Evolutionary conservation across 805 yeast species (phyloP), one percentile per base, ranked within the genome.

Genomic region (Barnettozyma sp.): DNA sequence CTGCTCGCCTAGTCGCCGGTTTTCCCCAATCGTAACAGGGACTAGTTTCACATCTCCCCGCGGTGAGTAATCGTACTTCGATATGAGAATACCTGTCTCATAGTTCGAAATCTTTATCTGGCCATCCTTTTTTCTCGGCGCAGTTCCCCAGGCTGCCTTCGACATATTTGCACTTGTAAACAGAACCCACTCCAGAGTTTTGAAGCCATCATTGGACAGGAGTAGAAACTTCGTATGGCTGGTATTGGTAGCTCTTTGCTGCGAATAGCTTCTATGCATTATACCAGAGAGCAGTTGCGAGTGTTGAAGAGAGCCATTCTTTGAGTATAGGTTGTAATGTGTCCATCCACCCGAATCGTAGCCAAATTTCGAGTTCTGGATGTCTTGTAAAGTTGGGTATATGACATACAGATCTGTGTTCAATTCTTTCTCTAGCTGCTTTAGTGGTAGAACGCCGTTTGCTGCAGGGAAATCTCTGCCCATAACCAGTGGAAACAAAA

Each of bases 131-230:
- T 35, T 35, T 8, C 12, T 56, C 36, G 26, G 52, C 46, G 12
- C 62, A 5, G 52, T 58, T 0, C 95, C 95, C 95, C 95, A 85
- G 1, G 94, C 95, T 41, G 75, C 81, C 36, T 73, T 73, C 22
- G 88, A 78, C 26, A 83, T 49, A 50, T 85, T 85, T 22, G 85
- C 82, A 32, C 87, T 78, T 0, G 92, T 82, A 51, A 82, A 63
- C 6, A 82, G 54, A 14, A 78, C 68, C 94, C 94, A 85, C 34
- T 72, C 68, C 5, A 82, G 52, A 3, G 72, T 59, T 23, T 57
- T 46, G 55, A 69, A 73, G 33, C 65, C 48, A 44, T 74, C 76
- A 4, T 68, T 68, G 10, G 78, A 68, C 43, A 73, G 67, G 39
- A 73, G 50, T 46, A 81, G 76, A 22, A 82, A 71, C 55, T 85